Conservation (phyloP, 768 basidiomycete species). For the Boletellus sp. region DNA sequence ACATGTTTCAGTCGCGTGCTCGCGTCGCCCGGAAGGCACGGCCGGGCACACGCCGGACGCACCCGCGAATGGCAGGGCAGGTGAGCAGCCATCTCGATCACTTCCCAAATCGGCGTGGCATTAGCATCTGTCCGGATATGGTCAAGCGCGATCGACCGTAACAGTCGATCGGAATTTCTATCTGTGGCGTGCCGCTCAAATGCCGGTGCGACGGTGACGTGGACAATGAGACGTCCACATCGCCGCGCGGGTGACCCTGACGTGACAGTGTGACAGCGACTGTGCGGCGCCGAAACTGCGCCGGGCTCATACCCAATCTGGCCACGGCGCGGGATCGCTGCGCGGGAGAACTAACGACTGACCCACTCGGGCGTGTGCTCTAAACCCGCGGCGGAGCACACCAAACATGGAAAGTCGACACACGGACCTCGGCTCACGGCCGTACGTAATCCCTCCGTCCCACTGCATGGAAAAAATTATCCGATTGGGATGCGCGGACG, state of each 20-base stretch:
- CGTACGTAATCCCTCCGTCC: conserved; percentile 21
- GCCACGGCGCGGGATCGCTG: conserved; percentile 1
- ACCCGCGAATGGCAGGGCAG: too few relatives aligned
- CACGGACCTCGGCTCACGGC: background rate
- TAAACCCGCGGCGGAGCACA: too few relatives aligned
- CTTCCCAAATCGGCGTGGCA: too few relatives aligned
- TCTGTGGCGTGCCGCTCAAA: conserved; percentile 25
- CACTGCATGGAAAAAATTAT: conserved; percentile 10
- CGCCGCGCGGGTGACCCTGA: conserved; percentile 12
- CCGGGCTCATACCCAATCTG: conserved; percentile 5
- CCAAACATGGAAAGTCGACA: too few relatives aligned
- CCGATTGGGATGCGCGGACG: conserved; percentile 7
- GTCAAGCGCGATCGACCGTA: too few relatives aligned
- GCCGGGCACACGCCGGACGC: too few relatives aligned
- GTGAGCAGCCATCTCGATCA: too few relatives aligned
- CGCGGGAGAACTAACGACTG: conserved; percentile 3
- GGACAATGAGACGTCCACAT: too few relatives aligned
- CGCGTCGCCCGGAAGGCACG: too few relatives aligned
- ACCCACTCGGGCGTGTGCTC: conserved; percentile 10
- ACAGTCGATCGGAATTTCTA: too few relatives aligned
- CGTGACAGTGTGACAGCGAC: background rate
- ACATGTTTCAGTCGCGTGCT: background rate
- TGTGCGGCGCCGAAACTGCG: conserved; percentile 5
- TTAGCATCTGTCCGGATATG: too few relatives aligned
- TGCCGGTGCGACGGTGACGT: conserved; percentile 5